Evolutionary conservation across 2,329 filamentous ascomycete genomes (phyloP), one percentile per base, ranked within the genome.

Genomic region (Fusarium coicis): DNA sequence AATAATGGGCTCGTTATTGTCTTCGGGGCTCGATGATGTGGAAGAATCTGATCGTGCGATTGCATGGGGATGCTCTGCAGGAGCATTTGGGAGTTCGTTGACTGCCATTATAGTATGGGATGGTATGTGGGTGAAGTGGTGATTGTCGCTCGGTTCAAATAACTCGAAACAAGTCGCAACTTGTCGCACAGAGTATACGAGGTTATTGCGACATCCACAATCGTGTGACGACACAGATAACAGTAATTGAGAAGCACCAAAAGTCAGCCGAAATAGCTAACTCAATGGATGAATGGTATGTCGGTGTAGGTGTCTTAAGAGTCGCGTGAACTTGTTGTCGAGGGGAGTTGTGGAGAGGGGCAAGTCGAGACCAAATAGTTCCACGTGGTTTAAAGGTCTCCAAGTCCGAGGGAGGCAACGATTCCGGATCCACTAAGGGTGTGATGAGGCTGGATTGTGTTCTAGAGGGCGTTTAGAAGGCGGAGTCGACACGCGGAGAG

Each of bases 11-110:
- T 83, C 82, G 62, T 80, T 79, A 71, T 79, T 77, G n/a, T 83
- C 80, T n/a, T 80, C 81, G 7, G 79, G 74, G 10, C 78, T 76
- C 21, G 81, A 82, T 8, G 70, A 59, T 7, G 66, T 50, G 12
- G 81, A 81, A 1, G 82, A 83, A 50, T 83, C 80, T 46, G 83
- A 84, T 59, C 82, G 81, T 50, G 80, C 81, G 55, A 84, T 83
- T n/a, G 80, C 74, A 59, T 80, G 78, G 54, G 69, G 69, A 47
- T 79, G 79, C 62, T 63, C 72, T 43, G 68, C 66, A 68, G 65
- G 73, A 63, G 70, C 66, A 34, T 75, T 75, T 32, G 71, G 76
- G 19, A 58, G 47, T 36, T 79, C 79, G 70, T 77, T 72, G 50
- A 75, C 73, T 56, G 76, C 68, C 76, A 78, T 78, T 43, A 23